Evolutionary conservation across 305 asterid species (phyloP).

Genomic region (Fraxinus angustifolia): DNA sequence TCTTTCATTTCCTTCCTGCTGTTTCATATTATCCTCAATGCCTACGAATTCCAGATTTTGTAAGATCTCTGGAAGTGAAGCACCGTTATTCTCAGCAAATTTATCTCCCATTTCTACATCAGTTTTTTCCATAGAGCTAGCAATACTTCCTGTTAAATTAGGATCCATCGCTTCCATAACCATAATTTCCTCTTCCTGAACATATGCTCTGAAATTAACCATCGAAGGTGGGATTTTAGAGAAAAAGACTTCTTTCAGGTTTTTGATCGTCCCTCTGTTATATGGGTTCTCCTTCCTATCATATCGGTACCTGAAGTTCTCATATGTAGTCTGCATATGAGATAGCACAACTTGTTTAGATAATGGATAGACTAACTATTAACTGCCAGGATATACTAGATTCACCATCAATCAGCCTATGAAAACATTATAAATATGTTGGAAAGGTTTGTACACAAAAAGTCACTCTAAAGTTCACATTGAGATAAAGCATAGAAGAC

Average conservation of each 20-base stretch:
- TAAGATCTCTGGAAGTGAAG: conserved; percentile 57
- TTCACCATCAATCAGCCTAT: conserved; percentile 8
- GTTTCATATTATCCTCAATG: conserved; percentile 39
- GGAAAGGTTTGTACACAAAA: neutral
- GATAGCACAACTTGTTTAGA: neutral
- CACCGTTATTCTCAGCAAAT: conserved; percentile 39
- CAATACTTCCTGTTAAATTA: conserved; percentile 30
- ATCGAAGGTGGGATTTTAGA: conserved; percentile 70
- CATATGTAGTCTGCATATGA: conserved; percentile 74
- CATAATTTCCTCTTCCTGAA: conserved; percentile 48
- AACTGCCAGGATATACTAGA: neutral
- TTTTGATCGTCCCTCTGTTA: conserved; percentile 59
- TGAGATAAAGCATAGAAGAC: neutral
- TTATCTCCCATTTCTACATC: conserved; percentile 68
- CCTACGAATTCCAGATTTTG: conserved; percentile 53
- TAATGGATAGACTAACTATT: neutral
- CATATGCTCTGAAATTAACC: conserved; percentile 54
- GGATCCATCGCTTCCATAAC: conserved; percentile 38
- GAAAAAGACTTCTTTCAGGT: conserved; percentile 65
- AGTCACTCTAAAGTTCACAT: neutral
- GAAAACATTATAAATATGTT: neutral
- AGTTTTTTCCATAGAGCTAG: conserved; percentile 57
- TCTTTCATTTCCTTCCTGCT: conserved; percentile 42
- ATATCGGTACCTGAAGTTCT: conserved; percentile 73
- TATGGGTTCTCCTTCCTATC: conserved; percentile 79